A percentile compares a stretch with the other conserved stretches of the same genome.
These are phyloP conservation scores for Galeopsis tetrahit DNA, from an alignment of 257 asterid species.

Conservation along the genomic window DNA sequence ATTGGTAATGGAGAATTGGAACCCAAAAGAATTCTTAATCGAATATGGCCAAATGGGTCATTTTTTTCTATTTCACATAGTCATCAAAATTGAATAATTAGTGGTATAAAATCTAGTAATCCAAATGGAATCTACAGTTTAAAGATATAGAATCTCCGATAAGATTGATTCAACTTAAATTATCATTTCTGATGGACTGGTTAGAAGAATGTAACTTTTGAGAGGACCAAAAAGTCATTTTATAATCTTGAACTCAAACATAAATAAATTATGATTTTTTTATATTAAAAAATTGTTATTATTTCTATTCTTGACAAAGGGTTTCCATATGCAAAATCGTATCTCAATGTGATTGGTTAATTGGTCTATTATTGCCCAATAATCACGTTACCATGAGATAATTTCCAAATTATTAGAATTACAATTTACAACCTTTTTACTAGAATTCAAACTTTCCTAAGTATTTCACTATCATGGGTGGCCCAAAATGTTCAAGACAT, in stretches of 20 bases:
- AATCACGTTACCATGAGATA: constrained; percentile 26
- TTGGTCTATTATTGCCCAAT: constrained; percentile 26
- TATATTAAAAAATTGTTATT: neutral
- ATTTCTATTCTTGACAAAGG: constrained; percentile 13
- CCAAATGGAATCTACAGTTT: constrained; percentile 56
- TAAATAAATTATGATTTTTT: neutral
- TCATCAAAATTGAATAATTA: constrained; percentile 18
- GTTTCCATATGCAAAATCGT: constrained; percentile 14
- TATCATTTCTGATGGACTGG: constrained; percentile 34
- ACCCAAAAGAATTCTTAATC: constrained; percentile 29
- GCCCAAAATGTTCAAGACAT: too few relatives aligned
- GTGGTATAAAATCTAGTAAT: constrained; percentile 53
- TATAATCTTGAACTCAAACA: neutral
- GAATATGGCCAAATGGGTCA: constrained; percentile 34
- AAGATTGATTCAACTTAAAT: constrained; percentile 41
- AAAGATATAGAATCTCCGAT: constrained; percentile 38
- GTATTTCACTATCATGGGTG: neutral
- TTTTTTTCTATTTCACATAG: constrained; percentile 3
- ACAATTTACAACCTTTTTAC: neutral
- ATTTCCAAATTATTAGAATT: neutral
- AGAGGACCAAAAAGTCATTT: constrained; percentile 30
- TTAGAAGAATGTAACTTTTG: constrained; percentile 38
- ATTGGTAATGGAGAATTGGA: constrained; percentile 40
- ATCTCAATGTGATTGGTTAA: constrained; percentile 22
- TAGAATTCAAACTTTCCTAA: neutral